phyloP scores from a whole-genome alignment of 352 stramenopile genomes.

The Plasmopara muralis region DNA sequence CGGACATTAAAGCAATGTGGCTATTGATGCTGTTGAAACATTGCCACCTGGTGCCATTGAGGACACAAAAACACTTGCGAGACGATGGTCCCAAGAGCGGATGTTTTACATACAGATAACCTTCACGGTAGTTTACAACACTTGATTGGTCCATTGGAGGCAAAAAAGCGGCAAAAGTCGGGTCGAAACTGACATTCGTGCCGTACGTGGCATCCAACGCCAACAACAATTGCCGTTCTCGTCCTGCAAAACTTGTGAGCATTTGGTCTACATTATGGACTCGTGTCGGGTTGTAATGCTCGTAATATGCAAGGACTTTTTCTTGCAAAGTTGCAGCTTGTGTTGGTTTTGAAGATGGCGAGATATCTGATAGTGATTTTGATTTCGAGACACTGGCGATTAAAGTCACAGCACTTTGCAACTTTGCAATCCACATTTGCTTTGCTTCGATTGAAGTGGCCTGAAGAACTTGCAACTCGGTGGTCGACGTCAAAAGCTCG shows the following conservation, averaged over 20 bases:
- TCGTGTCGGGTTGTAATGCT: slow-evolving; percentile 86
- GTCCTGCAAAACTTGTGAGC: slow-evolving; percentile 50
- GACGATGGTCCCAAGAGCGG: slow-evolving; percentile 24
- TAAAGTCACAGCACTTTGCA: slow-evolving; percentile 33
- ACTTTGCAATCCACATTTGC: slow-evolving; percentile 47
- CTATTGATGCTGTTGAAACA: slow-evolving; percentile 29
- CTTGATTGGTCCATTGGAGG: slow-evolving; percentile 2
- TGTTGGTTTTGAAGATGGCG: neutral
- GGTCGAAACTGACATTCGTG: slow-evolving; percentile 33
- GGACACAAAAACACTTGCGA: slow-evolving; percentile 33
- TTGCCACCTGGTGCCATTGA: slow-evolving; percentile 22
- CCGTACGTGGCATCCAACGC: slow-evolving; percentile 61
- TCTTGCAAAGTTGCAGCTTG: slow-evolving; percentile 23
- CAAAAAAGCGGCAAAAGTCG: slow-evolving; percentile 23
- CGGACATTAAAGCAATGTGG: slow-evolving; percentile 18
- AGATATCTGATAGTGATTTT: neutral
- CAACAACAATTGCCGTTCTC: slow-evolving; percentile 46
- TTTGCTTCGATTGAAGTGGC: slow-evolving; percentile 37
- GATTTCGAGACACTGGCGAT: neutral
- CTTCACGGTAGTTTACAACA: slow-evolving; percentile 18
- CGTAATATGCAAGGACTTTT: slow-evolving; percentile 85
- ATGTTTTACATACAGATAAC: slow-evolving; percentile 39
- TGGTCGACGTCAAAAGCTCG: slow-evolving; percentile 5
- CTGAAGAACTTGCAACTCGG: slow-evolving; percentile 30
- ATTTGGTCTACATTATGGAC: slow-evolving; percentile 74